phyloP scores from a whole-genome alignment of 805 yeast species.

The Kazachstania psychrophila region DNA sequence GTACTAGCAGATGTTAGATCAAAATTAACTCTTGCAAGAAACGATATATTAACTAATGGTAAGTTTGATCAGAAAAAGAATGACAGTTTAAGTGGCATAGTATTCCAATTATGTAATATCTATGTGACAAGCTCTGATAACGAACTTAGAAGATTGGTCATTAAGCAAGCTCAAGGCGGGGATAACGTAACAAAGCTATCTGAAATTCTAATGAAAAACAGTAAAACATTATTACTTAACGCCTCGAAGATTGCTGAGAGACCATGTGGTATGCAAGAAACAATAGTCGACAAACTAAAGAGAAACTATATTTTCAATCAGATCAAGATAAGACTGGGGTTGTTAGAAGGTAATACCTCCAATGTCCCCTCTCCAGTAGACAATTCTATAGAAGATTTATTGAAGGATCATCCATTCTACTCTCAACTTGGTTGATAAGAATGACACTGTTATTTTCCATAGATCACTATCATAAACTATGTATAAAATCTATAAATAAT shows the following conservation, averaged over 20 bases:
- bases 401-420: constrained; percentile 20
- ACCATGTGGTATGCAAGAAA: constrained; percentile 27
- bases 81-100: constrained; percentile 17
- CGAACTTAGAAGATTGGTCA: constrained; percentile 17
- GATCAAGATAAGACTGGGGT: constrained; percentile 14
- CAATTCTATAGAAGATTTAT: constrained; percentile 8
- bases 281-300: constrained; percentile 22
- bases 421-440: no score
- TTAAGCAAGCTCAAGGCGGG: constrained; percentile 6
- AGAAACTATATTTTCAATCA: constrained; percentile 24
- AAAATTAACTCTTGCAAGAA: constrained; percentile 10
- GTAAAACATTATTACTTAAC: constrained; percentile 17
- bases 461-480: no score
- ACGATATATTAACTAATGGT: constrained; percentile 5
- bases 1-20: constrained; percentile 11
- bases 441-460: no score
- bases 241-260: constrained; percentile 19
- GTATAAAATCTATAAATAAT: constrained; percentile 1
- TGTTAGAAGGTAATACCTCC: constrained; percentile 5
- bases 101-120: constrained; percentile 23
- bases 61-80: constrained; percentile 7
- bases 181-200: constrained; percentile 5
- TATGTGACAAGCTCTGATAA: constrained; percentile 19
- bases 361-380: background rate
- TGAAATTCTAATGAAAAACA: constrained; percentile 19